Evolutionary conservation across 1,139 yeast genomes (phyloP), one percentile per base, ranked within the genome.

Genomic region (Geotrichum cucujoidarum): DNA sequence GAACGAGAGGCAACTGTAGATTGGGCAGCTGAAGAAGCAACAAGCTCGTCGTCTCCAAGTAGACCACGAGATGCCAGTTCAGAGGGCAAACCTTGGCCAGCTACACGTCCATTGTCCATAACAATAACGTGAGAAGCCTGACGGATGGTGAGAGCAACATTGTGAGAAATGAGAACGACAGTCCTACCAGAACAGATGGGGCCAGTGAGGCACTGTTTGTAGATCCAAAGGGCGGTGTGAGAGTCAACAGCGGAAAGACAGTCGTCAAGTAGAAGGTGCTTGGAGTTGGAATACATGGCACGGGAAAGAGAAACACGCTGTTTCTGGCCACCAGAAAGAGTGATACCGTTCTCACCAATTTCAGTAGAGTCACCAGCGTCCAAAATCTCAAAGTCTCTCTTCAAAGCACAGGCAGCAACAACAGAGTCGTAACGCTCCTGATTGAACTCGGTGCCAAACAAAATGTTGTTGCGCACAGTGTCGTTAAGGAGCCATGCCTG

Each of bases 191-290:
- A 72, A 89, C 89, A 87, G 58, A 90, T 70, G 1, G 88, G 85
- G 42, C 97, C 98, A 50, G 88, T 74, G 48, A 90, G 82, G 71
- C 96, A 88, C 60, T 87, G 77, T 58, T 89, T 94, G 63, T 90
- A 90, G 52, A 92, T 86, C 81, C 94, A 88, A 53, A 84, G 76
- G n/a, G 97, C 95, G 44, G 87, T 95, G 66, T 87, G 89, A 40
- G 89, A 83, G 69, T 88, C 94, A 27, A 88, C 92, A 17, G 95
- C 92, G 60, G 89, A 80, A 52, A 88, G 73, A 3, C 83, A 74
- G 59, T 85, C 96, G 66, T 88, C 96, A 50, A 88, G 69, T 38
- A 88, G 67, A 59, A 83, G 85, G 16, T 88, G 74, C 61, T 88
- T 95, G 0, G 95, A 85, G 47, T 95, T 74, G 3, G 94, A 76